Percentiles rank a stretch among this genome's conserved stretches.
phyloP scores from a whole-genome alignment of 495 filamentous ascomycete genomes.

The Tuber indicum region DNA sequence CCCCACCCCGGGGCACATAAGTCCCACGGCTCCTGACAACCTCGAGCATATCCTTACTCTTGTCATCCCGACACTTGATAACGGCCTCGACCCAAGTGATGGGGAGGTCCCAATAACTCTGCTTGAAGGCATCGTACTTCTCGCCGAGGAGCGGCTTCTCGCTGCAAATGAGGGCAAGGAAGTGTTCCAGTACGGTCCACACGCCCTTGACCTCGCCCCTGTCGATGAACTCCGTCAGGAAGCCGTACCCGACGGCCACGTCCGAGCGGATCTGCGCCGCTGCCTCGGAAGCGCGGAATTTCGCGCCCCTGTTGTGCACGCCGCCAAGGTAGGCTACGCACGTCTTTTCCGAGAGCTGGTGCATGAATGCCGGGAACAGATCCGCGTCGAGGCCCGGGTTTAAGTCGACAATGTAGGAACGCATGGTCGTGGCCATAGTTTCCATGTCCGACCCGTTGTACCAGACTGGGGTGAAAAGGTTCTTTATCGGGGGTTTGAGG shows the following conservation, averaged over 20 bases:
- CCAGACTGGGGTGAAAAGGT: constrained; percentile 88
- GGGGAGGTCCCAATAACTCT: constrained; percentile 86
- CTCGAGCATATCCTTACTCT: constrained; percentile 82
- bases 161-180: constrained; percentile 64
- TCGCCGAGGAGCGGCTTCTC: constrained; percentile 68
- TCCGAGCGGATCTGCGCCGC: constrained; percentile 39
- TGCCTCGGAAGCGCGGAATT: constrained; percentile 56
- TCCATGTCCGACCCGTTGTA: constrained; percentile 75
- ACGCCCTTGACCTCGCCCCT: constrained; percentile 66
- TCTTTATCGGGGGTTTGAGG: constrained; percentile 69
- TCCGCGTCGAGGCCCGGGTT: constrained; percentile 78
- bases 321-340: constrained; percentile 76
- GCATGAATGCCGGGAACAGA: constrained; percentile 55
- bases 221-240: constrained; percentile 40
- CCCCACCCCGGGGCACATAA: constrained; percentile 46
- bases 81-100: constrained; percentile 96
- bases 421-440: constrained; percentile 83
- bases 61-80: constrained; percentile 79
- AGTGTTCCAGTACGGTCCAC: constrained; percentile 80
- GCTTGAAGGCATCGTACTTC: constrained; percentile 77
- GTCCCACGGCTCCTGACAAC: constrained; percentile 78
- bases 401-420: constrained; percentile 85
- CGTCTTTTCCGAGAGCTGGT: constrained; percentile 85
- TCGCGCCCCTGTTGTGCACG: constrained; percentile 82
- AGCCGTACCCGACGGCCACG: constrained; percentile 36